Conservation (phyloP, 2,329 filamentous ascomycete species). For the Thelonectria rubi region DNA sequence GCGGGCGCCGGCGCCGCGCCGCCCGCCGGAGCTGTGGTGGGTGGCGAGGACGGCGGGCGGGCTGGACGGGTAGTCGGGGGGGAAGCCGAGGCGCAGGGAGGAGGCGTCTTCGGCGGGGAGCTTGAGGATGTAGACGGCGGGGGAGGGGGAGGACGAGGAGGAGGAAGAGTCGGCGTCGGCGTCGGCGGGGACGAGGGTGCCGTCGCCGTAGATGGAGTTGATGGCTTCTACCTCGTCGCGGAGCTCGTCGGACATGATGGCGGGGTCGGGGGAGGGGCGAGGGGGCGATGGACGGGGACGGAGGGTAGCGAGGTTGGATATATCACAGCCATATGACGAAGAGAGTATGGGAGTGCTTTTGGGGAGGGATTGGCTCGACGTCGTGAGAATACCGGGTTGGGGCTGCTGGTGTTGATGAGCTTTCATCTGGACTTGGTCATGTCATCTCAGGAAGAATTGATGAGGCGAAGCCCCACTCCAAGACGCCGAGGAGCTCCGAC, state of each 20-base stretch:
- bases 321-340: constrained; percentile 1
- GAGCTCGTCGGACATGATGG: constrained; percentile 66
- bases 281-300: neutral
- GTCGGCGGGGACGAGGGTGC: constrained; percentile 62
- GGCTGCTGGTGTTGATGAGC: constrained; percentile 9
- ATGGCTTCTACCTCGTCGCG: constrained; percentile 81
- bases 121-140: constrained; percentile 65
- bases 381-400: neutral
- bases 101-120: constrained; percentile 68
- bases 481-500: constrained; percentile 20
- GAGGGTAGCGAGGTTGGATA: neutral
- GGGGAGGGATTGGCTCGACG: neutral
- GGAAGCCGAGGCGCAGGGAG: constrained; percentile 74
- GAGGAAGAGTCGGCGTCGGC: constrained; percentile 27
- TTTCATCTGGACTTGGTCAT: constrained; percentile 20
- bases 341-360: neutral
- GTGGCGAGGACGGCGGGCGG: constrained; percentile 80
- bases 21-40: constrained; percentile 79
- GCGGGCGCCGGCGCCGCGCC: constrained; percentile 75
- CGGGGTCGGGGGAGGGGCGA: neutral
- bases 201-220: constrained; percentile 82
- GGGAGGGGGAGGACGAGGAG: too few species aligned
- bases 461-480: constrained; percentile 34
- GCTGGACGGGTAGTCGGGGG: constrained; percentile 75
- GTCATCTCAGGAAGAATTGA: constrained; percentile 23